Evolutionary conservation across 176 grass and related monocot genomes (phyloP).

Genomic region (Bonia amplexicaulis): DNA sequence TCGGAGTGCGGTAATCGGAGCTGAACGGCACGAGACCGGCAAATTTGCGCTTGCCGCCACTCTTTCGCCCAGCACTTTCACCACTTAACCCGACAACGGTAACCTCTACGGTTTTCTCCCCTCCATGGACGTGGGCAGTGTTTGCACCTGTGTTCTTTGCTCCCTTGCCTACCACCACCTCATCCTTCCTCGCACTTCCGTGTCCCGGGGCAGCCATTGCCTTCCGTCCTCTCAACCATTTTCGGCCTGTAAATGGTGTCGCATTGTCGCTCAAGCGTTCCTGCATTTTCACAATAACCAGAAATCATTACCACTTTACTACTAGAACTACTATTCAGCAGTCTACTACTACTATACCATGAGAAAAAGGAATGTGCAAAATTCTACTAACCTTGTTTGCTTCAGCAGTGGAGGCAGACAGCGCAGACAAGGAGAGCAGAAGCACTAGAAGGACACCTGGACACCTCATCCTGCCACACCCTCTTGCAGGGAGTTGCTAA

Average conservation of each 20-base stretch:
- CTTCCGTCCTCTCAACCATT: slow-evolving; percentile 30
- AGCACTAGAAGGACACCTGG: slow-evolving; percentile 22
- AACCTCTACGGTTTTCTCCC: slow-evolving; percentile 38
- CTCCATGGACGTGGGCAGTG: slow-evolving; percentile 27
- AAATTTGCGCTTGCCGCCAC: slow-evolving; percentile 27
- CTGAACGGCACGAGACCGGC: slow-evolving; percentile 44
- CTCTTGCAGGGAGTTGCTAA: background rate
- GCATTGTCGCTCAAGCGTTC: background rate
- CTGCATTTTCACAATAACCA: background rate
- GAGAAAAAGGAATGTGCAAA: background rate
- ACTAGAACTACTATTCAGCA: too few species aligned
- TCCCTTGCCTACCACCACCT: slow-evolving; percentile 2
- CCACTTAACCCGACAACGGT: slow-evolving; percentile 30
- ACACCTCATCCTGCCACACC: slow-evolving; percentile 23
- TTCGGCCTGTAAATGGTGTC: background rate
- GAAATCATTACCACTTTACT: background rate
- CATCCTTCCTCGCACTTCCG: background rate
- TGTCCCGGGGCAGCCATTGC: background rate
- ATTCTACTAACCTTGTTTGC: slow-evolving; percentile 26
- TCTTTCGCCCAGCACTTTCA: background rate
- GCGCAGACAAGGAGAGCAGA: slow-evolving; percentile 28
- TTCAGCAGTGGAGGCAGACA: slow-evolving; percentile 18
- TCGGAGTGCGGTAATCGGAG: slow-evolving; percentile 59
- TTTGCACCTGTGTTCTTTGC: slow-evolving; percentile 51
- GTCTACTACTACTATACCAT: background rate